Evolutionary conservation across 805 yeast genomes (phyloP).

Genomic region (Ogataea naganishii): DNA sequence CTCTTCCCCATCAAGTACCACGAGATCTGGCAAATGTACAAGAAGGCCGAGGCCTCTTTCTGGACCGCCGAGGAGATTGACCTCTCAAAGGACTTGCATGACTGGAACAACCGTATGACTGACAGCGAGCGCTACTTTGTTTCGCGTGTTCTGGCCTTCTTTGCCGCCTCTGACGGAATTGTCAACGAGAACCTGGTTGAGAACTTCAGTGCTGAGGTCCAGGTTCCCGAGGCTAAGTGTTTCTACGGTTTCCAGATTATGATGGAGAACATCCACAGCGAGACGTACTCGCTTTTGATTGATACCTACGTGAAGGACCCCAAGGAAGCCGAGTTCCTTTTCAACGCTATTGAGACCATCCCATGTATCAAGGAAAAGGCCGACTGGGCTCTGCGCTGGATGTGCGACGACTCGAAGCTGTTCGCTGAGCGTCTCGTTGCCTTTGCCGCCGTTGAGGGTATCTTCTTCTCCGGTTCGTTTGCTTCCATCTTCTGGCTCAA

Average conservation of each 20-base stretch:
- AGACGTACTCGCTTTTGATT: conserved; percentile 89
- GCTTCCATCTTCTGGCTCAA: conserved; percentile 98
- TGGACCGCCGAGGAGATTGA: conserved; percentile 99
- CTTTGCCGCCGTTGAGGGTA: conserved; percentile 98
- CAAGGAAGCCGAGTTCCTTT: conserved; percentile 80
- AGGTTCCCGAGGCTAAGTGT: conserved; percentile 95
- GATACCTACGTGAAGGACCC: conserved; percentile 96
- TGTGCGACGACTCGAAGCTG: conserved; percentile 75
- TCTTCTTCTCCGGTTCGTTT: conserved; percentile 95
- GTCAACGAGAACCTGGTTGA: conserved; percentile 97
- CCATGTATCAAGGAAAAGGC: conserved; percentile 97
- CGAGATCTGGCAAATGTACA: conserved; percentile 98
- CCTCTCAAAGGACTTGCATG: conserved; percentile 80
- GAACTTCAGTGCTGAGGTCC: conserved; percentile 95
- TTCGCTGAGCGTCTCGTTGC: conserved; percentile 96
- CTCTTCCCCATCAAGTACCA: conserved; percentile 94
- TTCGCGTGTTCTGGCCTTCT: conserved; percentile 91
- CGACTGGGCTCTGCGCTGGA: conserved; percentile 99
- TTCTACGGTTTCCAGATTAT: conserved; percentile 98
- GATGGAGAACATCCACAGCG: conserved; percentile 99
- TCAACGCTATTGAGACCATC: conserved; percentile 93
- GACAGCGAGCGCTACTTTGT: conserved; percentile 90
- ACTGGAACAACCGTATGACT: conserved; percentile 85
- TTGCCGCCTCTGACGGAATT: conserved; percentile 98
- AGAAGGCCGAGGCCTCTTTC: conserved; percentile 98